Conservation (phyloP, 768 basidiomycete genomes). For the Rhodotorula graminis region DNA sequence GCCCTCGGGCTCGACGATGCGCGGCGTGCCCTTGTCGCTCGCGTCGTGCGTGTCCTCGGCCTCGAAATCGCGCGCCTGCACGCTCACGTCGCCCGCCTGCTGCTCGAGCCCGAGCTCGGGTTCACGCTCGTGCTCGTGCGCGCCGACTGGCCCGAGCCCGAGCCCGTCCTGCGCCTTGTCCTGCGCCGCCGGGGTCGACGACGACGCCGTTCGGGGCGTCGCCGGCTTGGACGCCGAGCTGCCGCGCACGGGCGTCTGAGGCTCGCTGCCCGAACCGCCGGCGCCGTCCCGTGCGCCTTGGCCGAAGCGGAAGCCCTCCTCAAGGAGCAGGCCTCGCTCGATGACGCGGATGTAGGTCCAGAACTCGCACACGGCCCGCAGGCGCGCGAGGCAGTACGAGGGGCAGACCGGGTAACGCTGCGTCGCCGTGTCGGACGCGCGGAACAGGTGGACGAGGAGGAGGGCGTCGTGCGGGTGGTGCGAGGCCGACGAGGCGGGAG, state of each 20-base stretch:
- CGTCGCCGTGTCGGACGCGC: constrained; percentile 27
- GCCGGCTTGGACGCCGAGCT: neutral
- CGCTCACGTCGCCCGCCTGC: neutral
- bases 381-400: constrained; percentile 40
- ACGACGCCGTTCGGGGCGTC: neutral
- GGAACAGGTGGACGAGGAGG: constrained; percentile 42
- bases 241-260: neutral
- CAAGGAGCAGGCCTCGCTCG: constrained; percentile 40
- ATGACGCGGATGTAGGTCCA: constrained; percentile 42
- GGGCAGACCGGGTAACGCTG: constrained; percentile 40
- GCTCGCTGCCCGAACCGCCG: neutral
- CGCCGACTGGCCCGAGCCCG: neutral
- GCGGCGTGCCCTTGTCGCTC: constrained; percentile 48
- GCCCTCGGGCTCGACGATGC: constrained; percentile 28
- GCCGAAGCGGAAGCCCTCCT: constrained; percentile 40
- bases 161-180: neutral
- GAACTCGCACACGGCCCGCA: constrained; percentile 44
- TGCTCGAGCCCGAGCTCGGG: neutral
- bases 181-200: neutral
- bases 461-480: constrained; percentile 30
- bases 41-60: constrained; percentile 21
- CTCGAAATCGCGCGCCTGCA: constrained; percentile 29
- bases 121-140: neutral
- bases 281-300: neutral
- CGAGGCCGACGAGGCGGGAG: neutral